Evolutionary conservation across 768 basidiomycete genomes (phyloP).

Genomic region (Leccinum uliginosum): DNA sequence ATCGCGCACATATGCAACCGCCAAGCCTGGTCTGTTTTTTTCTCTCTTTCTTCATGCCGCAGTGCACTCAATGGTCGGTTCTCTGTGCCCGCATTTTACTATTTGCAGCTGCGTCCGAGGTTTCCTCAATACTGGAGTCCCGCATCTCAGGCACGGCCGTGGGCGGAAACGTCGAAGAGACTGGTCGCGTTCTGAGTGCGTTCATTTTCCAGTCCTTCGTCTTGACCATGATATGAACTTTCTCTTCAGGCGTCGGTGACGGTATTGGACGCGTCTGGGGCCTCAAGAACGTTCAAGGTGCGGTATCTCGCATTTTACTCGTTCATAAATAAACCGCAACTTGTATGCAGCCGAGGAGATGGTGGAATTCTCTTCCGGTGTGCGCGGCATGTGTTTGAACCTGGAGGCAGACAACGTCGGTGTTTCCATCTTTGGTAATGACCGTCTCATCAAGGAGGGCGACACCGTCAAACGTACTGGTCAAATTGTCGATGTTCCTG

Average conservation of each 20-base stretch:
- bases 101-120: constrained; percentile 89
- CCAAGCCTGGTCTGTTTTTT: constrained; percentile 81
- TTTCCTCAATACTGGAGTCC: constrained; percentile 97
- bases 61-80: constrained; percentile 3
- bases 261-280: constrained; percentile 99
- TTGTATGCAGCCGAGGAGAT: constrained; percentile 86
- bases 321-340: not conserved
- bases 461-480: constrained; percentile 99
- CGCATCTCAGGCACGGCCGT: constrained; percentile 92
- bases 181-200: constrained; percentile 96
- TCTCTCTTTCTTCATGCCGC: not conserved
- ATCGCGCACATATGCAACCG: constrained; percentile 91
- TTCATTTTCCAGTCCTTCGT: constrained; percentile 14
- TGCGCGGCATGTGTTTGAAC: constrained; percentile 99
- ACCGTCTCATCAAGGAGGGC: constrained; percentile 99
- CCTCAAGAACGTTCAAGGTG: constrained; percentile 97
- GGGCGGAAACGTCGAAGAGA: constrained; percentile 96
- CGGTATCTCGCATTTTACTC: constrained; percentile 11
- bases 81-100: constrained; percentile 10
- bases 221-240: constrained; percentile 6
- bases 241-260: constrained; percentile 85
- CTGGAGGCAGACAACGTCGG: constrained; percentile 99
- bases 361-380: constrained; percentile 99
- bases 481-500: constrained; percentile 99
- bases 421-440: constrained; percentile 99